Conservation (phyloP, 2,329 filamentous ascomycete species). For the Cladosporium sp. region DNA sequence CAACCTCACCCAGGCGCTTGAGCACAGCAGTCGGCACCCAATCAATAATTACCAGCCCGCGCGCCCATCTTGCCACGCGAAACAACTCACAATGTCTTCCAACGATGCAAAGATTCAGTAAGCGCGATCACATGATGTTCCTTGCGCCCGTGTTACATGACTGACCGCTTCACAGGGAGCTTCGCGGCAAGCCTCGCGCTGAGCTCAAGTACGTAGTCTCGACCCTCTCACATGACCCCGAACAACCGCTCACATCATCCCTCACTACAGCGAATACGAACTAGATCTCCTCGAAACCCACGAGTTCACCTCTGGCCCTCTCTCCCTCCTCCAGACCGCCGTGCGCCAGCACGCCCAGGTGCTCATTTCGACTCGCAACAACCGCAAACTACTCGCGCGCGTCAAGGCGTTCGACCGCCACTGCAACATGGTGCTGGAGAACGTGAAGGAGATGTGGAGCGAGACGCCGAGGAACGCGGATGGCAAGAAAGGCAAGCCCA, state of each 20-base stretch:
- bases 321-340: slow-evolving; percentile 94
- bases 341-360: slow-evolving; percentile 93
- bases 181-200: slow-evolving; percentile 78
- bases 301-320: slow-evolving; percentile 70
- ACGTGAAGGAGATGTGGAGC: slow-evolving; percentile 99
- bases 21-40: background rate
- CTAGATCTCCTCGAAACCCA: slow-evolving; percentile 75
- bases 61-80: background rate
- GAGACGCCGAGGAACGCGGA: slow-evolving; percentile 77
- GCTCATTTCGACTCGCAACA: slow-evolving; percentile 94
- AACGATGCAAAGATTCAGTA: slow-evolving; percentile 41
- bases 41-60: background rate
- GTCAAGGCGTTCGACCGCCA: slow-evolving; percentile 98
- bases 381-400: slow-evolving; percentile 91
- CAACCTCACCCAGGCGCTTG: background rate
- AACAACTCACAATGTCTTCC: slow-evolving; percentile 21
- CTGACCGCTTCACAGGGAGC: slow-evolving; percentile 56
- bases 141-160: slow-evolving; percentile 20
- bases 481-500: slow-evolving; percentile 80
- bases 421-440: slow-evolving; percentile 98
- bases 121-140: slow-evolving; percentile 9
- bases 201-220: slow-evolving; percentile 73
- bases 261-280: slow-evolving; percentile 69
- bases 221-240: slow-evolving; percentile 8
- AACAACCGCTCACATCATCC: slow-evolving; percentile 19